These are phyloP conservation scores for Dactylonectria macrodidyma DNA, from an alignment of 2,329 filamentous ascomycete species.

Conservation along the genomic window DNA sequence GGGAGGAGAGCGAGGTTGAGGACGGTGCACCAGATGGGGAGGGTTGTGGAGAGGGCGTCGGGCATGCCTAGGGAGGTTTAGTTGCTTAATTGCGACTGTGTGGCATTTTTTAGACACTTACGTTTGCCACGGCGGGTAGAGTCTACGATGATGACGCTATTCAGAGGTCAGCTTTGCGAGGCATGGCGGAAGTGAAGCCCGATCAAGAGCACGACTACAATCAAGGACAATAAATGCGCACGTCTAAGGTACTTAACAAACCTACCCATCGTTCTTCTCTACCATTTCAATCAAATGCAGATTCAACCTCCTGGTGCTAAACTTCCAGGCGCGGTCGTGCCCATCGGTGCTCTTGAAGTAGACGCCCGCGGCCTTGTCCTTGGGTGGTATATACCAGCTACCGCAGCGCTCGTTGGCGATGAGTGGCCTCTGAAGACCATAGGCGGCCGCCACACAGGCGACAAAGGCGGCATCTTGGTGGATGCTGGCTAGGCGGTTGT, in stretches of 20 bases:
- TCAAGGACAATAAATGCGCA: background rate
- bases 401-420: slow-evolving; percentile 96
- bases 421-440: slow-evolving; percentile 75
- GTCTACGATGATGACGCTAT: slow-evolving; percentile 86
- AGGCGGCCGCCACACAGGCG: slow-evolving; percentile 68
- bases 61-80: slow-evolving; percentile 77
- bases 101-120: slow-evolving; percentile 53
- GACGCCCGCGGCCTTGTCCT: slow-evolving; percentile 77
- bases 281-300: slow-evolving; percentile 82
- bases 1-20: slow-evolving; percentile 87
- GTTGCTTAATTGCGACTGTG: slow-evolving; percentile 1
- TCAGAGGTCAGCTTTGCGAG: background rate
- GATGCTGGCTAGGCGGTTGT: slow-evolving; percentile 88
- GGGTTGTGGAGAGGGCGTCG: slow-evolving; percentile 92
- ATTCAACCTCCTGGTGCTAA: slow-evolving; percentile 88
- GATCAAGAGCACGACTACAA: background rate
- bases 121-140: slow-evolving; percentile 93
- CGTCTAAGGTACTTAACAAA: slow-evolving; percentile 39
- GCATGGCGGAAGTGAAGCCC: background rate
- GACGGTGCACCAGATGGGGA: slow-evolving; percentile 94
- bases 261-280: slow-evolving; percentile 75
- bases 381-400: slow-evolving; percentile 89
- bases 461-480: slow-evolving; percentile 84
- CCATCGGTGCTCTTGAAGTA: slow-evolving; percentile 99
- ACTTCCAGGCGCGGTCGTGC: slow-evolving; percentile 91